Evolutionary conservation across 495 filamentous ascomycete genomes (phyloP), one percentile per base, ranked within the genome.

Genomic region (Penicillium macrosclerotiorum): DNA sequence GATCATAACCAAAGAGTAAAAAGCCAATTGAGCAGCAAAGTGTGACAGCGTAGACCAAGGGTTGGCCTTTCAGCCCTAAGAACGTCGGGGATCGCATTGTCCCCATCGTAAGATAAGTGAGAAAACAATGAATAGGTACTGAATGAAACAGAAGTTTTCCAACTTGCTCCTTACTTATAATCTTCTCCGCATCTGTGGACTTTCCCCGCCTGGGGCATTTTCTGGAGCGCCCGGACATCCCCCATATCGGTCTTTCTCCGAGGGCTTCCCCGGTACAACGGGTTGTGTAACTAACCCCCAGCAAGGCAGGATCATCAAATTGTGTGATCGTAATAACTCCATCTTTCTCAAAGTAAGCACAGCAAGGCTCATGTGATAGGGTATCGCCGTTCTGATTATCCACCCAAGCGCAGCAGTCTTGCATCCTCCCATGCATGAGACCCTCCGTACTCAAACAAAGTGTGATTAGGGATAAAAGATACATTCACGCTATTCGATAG

Each of bases 1-100:
- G 47, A 29, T 62, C 50, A 33, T 60, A 54, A 33, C 59, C 49
- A 26, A 62, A 49, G 35, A 60, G 44, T 13, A 60, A 37, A 30
- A 62, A 52, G 12, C 59, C 45, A 27, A 58, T 27, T 40, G 38
- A 47, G 38, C 47, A 52, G 51, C 52, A 49, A 40, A 60, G 32
- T 41, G 52, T 51, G 13, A 60, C 56, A 30, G 57, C 49, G 19
- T 49, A 52, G 5, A 59, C 39, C 41, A 64, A 52, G 25, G 30
- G 38, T 32, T 54, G 51, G 47, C 61, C 52, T 37, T 60, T 54
- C 23, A 57, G 54, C 13, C 54, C 54, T 12, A 56, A 4, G 24
- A 42, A 56, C 13, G 26, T 42, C 16, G 53, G 47, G 3, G 48
- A 51, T 2, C 40, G 24, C 8, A 36, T 26, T 7, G 36, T 20